phyloP scores from a whole-genome alignment of 176 grass and related monocot species.

The Tillandsia leiboldiana region DNA sequence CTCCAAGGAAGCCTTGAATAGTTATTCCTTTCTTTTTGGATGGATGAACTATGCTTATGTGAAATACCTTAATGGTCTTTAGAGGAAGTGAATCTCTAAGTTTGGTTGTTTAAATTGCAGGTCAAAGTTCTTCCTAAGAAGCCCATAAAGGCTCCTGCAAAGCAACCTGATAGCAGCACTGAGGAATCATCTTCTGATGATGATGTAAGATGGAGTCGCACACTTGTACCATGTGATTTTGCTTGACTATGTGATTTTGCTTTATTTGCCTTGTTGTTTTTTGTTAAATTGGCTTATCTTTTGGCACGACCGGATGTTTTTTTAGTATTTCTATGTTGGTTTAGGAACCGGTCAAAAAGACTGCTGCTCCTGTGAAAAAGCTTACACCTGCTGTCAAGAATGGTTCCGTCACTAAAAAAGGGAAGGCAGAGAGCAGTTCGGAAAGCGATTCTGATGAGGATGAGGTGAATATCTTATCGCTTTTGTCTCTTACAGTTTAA shows the following conservation, averaged over 20 bases:
- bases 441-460: conserved; percentile 31
- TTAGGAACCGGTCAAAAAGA: conserved; percentile 56
- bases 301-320: background rate
- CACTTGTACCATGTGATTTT: background rate
- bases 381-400: conserved; percentile 10
- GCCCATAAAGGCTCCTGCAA: conserved; percentile 22
- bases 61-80: too few species aligned
- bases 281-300: background rate
- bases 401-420: conserved; percentile 27
- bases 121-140: conserved; percentile 51
- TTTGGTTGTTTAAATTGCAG: conserved; percentile 16
- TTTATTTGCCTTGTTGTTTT: too few species aligned
- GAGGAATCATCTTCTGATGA: conserved; percentile 63
- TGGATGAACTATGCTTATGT: too few species aligned
- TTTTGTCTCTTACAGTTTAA: too few species aligned
- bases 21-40: too few species aligned
- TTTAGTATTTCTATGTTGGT: conserved; percentile 3
- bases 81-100: too few species aligned
- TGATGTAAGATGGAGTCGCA: conserved; percentile 34
- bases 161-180: conserved; percentile 47
- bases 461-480: conserved; percentile 9
- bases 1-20: too few species aligned
- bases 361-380: conserved; percentile 21
- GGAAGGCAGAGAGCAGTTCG: conserved; percentile 33
- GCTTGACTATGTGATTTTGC: background rate